Evolutionary conservation across 2,329 filamentous ascomycete genomes (phyloP), one percentile per base, ranked within the genome.

Genomic region (Aspergillus floridensis): DNA sequence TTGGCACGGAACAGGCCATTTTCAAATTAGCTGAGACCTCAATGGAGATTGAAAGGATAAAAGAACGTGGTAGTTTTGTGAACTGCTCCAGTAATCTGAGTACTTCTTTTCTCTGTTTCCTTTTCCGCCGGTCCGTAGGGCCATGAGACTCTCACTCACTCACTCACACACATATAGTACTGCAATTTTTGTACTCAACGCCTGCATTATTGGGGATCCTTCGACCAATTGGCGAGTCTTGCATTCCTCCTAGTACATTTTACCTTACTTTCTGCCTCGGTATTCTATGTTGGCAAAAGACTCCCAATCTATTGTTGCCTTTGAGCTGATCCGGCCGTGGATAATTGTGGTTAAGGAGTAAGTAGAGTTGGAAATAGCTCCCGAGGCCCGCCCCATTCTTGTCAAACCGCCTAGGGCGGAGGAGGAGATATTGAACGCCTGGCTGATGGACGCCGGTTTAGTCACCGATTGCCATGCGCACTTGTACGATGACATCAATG

Each of bases 61-160:
- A 38, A 44, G 53, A 63, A 63, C 61, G 59, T 60, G 58, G 59
- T 53, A 46, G 55, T 52, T 50, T 52, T 54, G 35, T 41, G 50
- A 63, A 53, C 21, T n/a, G 14, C 21, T 32, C 55, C 52, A 50
- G 52, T 51, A 50, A 57, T 54, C 24, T 38, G 11, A 51, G 22
- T 22, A 22, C 22, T 4, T 22, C 22, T 22, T 22, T 22, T 21
- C 11, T 19, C 19, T n/a, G 6, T 46, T 44, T 48, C 44, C 56
- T 49, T 47, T 12, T 44, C 29, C 38, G 38, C 52, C 14, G 14
- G 5, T 21, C 10, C 29, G 19, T n/a, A 44, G 16, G 14, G 38
- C 44, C 53, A 31, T 46, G 53, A 22, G 32, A 55, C 12, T 32
- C 38, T 14, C 52, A 21, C 26, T 35, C 52, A 38, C 38, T 24